phyloP scores from a whole-genome alignment of 495 filamentous ascomycete genomes.

The Xylaria cubensis region DNA sequence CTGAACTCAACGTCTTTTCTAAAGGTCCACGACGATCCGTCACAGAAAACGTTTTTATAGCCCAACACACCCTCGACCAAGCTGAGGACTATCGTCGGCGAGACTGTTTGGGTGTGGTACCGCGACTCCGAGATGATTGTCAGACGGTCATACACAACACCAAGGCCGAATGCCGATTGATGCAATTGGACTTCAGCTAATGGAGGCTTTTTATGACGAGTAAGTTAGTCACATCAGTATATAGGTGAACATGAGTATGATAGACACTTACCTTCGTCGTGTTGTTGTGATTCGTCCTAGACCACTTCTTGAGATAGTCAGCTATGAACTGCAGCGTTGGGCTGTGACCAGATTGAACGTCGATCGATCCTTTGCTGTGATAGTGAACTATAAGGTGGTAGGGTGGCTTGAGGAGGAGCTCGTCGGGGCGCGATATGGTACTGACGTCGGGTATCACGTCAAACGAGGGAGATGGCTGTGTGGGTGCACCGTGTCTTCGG shows the following conservation, averaged over 20 bases:
- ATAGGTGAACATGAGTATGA: background rate
- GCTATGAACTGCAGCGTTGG: conserved; percentile 46
- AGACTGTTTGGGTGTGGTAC: conserved; percentile 36
- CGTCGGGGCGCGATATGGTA: conserved; percentile 43
- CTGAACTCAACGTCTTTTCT: conserved; percentile 35
- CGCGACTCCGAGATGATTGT: conserved; percentile 39
- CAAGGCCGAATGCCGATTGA: conserved; percentile 47
- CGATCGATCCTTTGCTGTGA: conserved; percentile 27
- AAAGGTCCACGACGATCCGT: conserved; percentile 34
- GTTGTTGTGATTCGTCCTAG: conserved; percentile 45
- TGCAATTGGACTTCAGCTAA: conserved; percentile 43
- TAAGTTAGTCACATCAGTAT: background rate
- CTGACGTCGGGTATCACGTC: conserved; percentile 42
- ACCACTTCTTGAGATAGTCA: conserved; percentile 48
- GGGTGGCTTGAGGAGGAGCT: conserved; percentile 47
- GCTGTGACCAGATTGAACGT: conserved; percentile 50
- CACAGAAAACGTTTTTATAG: conserved; percentile 41
- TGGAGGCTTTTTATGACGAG: conserved; percentile 39
- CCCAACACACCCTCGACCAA: conserved; percentile 49
- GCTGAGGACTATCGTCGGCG: conserved; percentile 44
- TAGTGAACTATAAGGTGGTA: conserved; percentile 46
- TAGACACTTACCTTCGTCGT: conserved; percentile 36
- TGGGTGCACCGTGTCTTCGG: background rate
- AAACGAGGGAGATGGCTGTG: conserved; percentile 10
- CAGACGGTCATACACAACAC: conserved; percentile 46